Conservation (phyloP, 805 yeast genomes). For the Cyberlindnera euphorbiae region DNA sequence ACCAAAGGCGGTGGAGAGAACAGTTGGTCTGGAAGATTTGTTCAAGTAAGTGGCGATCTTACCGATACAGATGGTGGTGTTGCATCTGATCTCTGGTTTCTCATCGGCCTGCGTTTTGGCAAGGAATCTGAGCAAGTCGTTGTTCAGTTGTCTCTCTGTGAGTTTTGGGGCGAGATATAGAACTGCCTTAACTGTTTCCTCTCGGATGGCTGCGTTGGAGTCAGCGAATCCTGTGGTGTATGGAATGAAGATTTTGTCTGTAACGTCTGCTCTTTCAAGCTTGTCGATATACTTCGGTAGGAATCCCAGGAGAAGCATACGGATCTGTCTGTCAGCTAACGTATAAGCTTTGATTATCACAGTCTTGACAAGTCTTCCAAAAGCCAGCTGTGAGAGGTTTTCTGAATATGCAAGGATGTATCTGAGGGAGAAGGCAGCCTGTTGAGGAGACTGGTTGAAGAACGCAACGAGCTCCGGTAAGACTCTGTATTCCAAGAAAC, state of each 20-base stretch:
- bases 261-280: conserved; percentile 57
- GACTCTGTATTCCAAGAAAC: conserved; percentile 54
- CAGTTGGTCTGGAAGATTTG: conserved; percentile 55
- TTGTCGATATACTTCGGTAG: conserved; percentile 50
- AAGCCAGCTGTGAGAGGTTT: conserved; percentile 31
- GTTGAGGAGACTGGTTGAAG: conserved; percentile 28
- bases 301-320: conserved; percentile 64
- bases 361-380: conserved; percentile 48
- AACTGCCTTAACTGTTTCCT: conserved; percentile 69
- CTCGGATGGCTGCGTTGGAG: conserved; percentile 74
- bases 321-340: conserved; percentile 68
- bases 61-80: conserved; percentile 66
- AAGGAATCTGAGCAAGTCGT: conserved; percentile 71
- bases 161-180: conserved; percentile 56
- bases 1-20: conserved; percentile 80
- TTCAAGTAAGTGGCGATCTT: conserved; percentile 59
- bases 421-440: conserved; percentile 26
- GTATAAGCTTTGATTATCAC: conserved; percentile 58
- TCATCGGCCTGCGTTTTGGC: conserved; percentile 82
- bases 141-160: conserved; percentile 76
- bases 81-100: conserved; percentile 70
- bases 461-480: conserved; percentile 65
- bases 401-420: conserved; percentile 29
- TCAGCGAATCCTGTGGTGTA: conserved; percentile 83
- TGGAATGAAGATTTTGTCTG: conserved; percentile 61